Percentiles rank a stretch among this genome's conserved stretches.
phyloP scores from a whole-genome alignment of 352 stramenopile species.

The Thraustochytrium striatum region DNA sequence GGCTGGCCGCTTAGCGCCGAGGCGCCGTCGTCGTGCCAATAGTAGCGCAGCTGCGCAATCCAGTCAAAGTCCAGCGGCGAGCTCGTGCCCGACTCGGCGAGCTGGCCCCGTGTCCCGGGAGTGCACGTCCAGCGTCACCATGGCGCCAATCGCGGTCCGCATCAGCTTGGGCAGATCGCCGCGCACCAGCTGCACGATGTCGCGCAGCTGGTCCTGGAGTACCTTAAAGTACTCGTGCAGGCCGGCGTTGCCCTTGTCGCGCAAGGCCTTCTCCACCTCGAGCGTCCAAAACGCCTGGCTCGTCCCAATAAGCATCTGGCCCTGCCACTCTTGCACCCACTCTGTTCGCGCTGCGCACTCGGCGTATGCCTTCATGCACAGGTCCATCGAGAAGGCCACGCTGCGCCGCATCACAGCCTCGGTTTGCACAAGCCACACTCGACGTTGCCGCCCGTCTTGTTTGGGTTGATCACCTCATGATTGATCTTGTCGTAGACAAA shows the following conservation, averaged over 20 bases:
- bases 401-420: slow-evolving; percentile 51
- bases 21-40: slow-evolving; percentile 65
- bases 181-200: slow-evolving; percentile 87
- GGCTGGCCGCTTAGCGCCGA: slow-evolving; percentile 37
- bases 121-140: slow-evolving; percentile 93
- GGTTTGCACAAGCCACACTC: slow-evolving; percentile 78
- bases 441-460: slow-evolving; percentile 85
- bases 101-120: slow-evolving; percentile 83
- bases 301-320: slow-evolving; percentile 84
- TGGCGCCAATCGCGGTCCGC: slow-evolving; percentile 72
- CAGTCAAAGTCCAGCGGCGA: slow-evolving; percentile 85
- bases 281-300: slow-evolving; percentile 89
- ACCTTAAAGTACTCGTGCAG: slow-evolving; percentile 85
- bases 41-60: slow-evolving; percentile 89
- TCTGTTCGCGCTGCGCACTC: slow-evolving; percentile 30
- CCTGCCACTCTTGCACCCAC: slow-evolving; percentile 82
- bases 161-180: slow-evolving; percentile 73
- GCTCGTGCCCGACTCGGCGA: slow-evolving; percentile 79
- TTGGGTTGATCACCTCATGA: slow-evolving; percentile 84
- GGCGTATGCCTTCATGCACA: slow-evolving; percentile 77
- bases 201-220: slow-evolving; percentile 75
- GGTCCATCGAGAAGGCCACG: slow-evolving; percentile 74
- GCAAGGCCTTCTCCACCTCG: slow-evolving; percentile 80
- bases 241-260: not conserved
- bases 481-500: slow-evolving; percentile 72